Base-by-base conservation (phyloP, 208 protist genomes). In the Leptomonas pyrrhocoris region DNA sequence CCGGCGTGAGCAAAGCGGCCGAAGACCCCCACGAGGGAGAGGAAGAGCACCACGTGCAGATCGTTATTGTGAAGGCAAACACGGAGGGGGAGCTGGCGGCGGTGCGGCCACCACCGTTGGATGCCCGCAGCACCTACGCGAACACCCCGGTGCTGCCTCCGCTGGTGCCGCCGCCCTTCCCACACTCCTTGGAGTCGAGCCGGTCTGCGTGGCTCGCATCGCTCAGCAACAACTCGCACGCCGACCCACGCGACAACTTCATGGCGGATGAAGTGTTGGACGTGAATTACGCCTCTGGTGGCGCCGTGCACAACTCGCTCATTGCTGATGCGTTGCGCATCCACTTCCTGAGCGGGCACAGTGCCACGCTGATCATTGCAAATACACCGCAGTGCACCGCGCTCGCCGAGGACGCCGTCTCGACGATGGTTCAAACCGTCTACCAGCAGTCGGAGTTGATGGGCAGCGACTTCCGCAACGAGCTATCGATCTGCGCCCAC, bases 341-440 rank as follows among this genome's bases (percentile, higher is more conserved):
- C 27, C 73, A 85, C 70, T 78, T 80, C 34, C 48, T 85, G 11
- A 62, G 69, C 40, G 83, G 83, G 2, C 74, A 76, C 75, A 84
- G 83, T 73, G 31, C 67, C 18, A 74, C 71, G 49, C 11, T 83
- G 25, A 58, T 60, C 28, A 63, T 89, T 9, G 60, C 60, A 13
- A 68, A 79, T 68, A 83, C 83, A 11, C 79, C 65, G 43, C 69
- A 62, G 34, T 67, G 56, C 43, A 74, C 68, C 40, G 53, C 54
- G n/a, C 53, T 80, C 21, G 68, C 77, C 7, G 73, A 89, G 68
- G 77, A 84, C 54, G 53, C 54, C 28, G 59, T 81, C 34, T 58
- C 66, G 36, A 68, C 74, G 27, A 69, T 70, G 43, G 53, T 81
- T n/a, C 57, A 59, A 25, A 27, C 42, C n/a, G 56, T 78, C 7